Percentiles rank a stretch among this genome's conserved stretches.
phyloP scores from a whole-genome alignment of 495 filamentous ascomycete species.

The Aspergillus sclerotioniger region DNA sequence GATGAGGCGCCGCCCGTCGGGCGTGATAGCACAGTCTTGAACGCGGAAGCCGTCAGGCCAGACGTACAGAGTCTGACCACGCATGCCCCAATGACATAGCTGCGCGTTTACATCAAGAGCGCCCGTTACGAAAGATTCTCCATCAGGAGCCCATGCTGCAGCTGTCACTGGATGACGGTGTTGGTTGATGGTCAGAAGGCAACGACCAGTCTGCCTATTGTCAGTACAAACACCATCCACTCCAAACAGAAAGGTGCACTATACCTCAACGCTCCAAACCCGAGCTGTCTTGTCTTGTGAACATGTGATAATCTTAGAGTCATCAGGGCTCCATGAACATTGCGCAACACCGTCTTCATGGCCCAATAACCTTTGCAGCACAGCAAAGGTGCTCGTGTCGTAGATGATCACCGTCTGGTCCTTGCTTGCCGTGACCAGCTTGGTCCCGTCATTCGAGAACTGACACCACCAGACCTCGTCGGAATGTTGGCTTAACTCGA shows the following conservation, averaged over 20 bases:
- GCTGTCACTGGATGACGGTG: conserved; percentile 80
- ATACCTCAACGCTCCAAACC: conserved; percentile 77
- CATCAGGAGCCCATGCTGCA: conserved; percentile 81
- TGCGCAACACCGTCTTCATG: conserved; percentile 69
- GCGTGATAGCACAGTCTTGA: conserved; percentile 79
- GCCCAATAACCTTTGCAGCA: conserved; percentile 61
- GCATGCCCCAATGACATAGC: conserved; percentile 63
- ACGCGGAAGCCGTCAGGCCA: conserved; percentile 73
- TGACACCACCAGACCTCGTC: conserved; percentile 89
- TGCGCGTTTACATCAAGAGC: conserved; percentile 67
- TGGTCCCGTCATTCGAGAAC: conserved; percentile 87
- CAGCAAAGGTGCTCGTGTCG: conserved; percentile 66
- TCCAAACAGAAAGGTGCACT: conserved; percentile 5
- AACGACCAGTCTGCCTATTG: conserved; percentile 56
- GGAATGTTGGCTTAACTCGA: conserved; percentile 68
- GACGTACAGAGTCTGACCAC: conserved; percentile 55
- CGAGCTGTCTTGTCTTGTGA: conserved; percentile 69
- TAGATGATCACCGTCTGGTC: conserved; percentile 78
- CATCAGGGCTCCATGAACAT: conserved; percentile 89
- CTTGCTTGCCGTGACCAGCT: conserved; percentile 76
- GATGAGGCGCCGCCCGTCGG: conserved; percentile 73
- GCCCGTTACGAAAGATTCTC: conserved; percentile 74
- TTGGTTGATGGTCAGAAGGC: conserved; percentile 60
- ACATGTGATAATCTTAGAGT: conserved; percentile 79
- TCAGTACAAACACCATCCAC: conserved; percentile 12